These are phyloP conservation scores for Neckera pumila DNA, from an alignment of 225 moss, liverwort and hornwort species.

Conservation along the genomic window DNA sequence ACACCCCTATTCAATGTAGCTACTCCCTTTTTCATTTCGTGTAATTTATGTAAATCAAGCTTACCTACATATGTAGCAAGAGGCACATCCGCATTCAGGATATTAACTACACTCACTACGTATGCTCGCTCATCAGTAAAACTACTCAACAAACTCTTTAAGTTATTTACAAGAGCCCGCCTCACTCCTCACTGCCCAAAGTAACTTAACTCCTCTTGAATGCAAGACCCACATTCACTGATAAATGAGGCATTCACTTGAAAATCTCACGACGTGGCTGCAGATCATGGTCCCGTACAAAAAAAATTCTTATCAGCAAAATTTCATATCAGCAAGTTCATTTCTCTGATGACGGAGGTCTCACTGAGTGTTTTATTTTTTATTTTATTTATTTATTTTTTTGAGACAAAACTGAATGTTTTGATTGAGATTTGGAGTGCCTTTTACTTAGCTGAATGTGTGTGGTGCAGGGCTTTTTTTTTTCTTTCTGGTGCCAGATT, in stretches of 20 bases:
- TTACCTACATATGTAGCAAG: neutral
- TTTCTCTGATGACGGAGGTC: neutral
- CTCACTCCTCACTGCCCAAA: neutral
- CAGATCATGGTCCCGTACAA: neutral
- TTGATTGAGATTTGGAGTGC: no score
- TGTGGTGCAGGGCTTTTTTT: no score
- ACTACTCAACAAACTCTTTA: neutral
- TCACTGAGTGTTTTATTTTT: no score
- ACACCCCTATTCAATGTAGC: no score
- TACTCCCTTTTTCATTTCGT: neutral
- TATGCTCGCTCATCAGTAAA: neutral
- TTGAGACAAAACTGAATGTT: no score
- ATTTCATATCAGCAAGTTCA: no score
- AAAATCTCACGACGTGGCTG: neutral
- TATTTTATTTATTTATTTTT: no score
- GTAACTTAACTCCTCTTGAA: neutral
- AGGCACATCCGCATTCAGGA: neutral
- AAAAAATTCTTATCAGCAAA: no score
- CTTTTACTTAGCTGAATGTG: no score
- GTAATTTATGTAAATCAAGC: neutral
- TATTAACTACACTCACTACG: neutral
- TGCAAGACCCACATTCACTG: neutral
- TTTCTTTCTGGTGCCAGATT: no score
- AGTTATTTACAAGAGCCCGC: neutral
- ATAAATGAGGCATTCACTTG: neutral